Evolutionary conservation across 2,329 filamentous ascomycete genomes (phyloP).

Genomic region (Lasiodiplodia hormozganensis): DNA sequence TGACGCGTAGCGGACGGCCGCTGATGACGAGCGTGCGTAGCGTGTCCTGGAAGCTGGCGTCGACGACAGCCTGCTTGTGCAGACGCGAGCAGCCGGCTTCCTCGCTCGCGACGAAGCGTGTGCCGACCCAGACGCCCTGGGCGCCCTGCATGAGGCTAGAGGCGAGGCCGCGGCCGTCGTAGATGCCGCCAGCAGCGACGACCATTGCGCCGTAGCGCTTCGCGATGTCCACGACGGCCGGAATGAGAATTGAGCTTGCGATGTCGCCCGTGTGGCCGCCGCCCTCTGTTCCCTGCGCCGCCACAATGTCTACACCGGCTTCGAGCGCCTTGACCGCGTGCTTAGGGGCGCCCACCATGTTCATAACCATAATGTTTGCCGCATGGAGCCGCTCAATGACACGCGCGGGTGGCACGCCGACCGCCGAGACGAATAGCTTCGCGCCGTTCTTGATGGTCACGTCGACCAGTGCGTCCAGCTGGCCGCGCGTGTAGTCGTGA

Average conservation of each 20-base stretch:
- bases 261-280: slow-evolving; percentile 93
- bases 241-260: slow-evolving; percentile 84
- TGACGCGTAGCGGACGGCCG: slow-evolving; percentile 80
- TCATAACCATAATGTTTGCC: slow-evolving; percentile 87
- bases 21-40: slow-evolving; percentile 81
- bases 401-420: slow-evolving; percentile 79
- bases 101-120: slow-evolving; percentile 81
- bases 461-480: slow-evolving; percentile 85
- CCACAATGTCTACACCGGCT: slow-evolving; percentile 87
- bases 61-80: slow-evolving; percentile 85
- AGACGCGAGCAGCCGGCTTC: slow-evolving; percentile 82
- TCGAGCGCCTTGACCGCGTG: slow-evolving; percentile 90
- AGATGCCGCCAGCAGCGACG: slow-evolving; percentile 87
- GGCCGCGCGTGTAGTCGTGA: slow-evolving; percentile 92
- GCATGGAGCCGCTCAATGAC: slow-evolving; percentile 80
- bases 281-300: slow-evolving; percentile 90
- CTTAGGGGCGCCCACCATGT: slow-evolving; percentile 94
- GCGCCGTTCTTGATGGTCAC: slow-evolving; percentile 87
- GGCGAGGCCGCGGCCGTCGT: slow-evolving; percentile 81
- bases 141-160: slow-evolving; percentile 87
- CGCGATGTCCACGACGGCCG: slow-evolving; percentile 85
- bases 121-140: slow-evolving; percentile 91
- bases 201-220: slow-evolving; percentile 77
- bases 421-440: slow-evolving; percentile 83
- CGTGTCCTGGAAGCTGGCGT: slow-evolving; percentile 80